A percentile compares a stretch with the other conserved stretches of the same genome.
phyloP scores from a whole-genome alignment of 2,329 filamentous ascomycete species.

The Boeremia lycopersici region DNA sequence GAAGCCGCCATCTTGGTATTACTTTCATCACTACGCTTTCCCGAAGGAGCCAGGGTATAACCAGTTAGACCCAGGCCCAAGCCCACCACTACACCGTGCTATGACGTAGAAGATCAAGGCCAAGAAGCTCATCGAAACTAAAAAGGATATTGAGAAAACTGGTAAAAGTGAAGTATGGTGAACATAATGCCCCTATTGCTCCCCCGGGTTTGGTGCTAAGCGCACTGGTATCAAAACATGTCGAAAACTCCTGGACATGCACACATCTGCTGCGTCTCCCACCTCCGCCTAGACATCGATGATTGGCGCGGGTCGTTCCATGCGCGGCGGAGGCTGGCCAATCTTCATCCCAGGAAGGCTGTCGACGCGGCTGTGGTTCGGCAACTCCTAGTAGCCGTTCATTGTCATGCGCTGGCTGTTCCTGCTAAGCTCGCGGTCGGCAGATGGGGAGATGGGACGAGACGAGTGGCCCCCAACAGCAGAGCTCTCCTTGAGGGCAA shows the following conservation, averaged over 20 bases:
- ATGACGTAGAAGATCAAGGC: constrained; percentile 39
- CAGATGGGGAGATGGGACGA: constrained; percentile 92
- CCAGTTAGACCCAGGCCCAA: constrained; percentile 19
- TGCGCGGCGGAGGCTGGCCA: constrained; percentile 26
- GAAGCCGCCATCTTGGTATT: constrained; percentile 21
- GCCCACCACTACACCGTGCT: constrained; percentile 33
- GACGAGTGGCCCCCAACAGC: constrained; percentile 78
- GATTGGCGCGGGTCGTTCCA: constrained; percentile 31
- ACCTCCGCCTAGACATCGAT: constrained; percentile 29
- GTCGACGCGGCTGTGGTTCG: constrained; percentile 41
- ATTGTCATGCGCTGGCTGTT: constrained; percentile 97
- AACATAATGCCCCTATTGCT: constrained; percentile 29
- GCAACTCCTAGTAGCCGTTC: constrained; percentile 84
- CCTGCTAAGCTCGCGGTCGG: constrained; percentile 94
- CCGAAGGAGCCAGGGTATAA: constrained; percentile 21
- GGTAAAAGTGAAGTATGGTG: constrained; percentile 32
- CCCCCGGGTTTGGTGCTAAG: constrained; percentile 36
- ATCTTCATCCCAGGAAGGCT: constrained; percentile 35
- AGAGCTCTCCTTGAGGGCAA: constrained; percentile 97
- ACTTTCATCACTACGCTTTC: constrained; percentile 36
- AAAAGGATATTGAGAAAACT: constrained; percentile 44
- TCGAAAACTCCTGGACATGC: constrained; percentile 25
- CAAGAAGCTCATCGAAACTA: constrained; percentile 40
- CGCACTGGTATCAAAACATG: constrained; percentile 49
- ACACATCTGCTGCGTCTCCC: constrained; percentile 3